phyloP scores from a whole-genome alignment of 805 yeast genomes.

The Lachancea sp. region DNA sequence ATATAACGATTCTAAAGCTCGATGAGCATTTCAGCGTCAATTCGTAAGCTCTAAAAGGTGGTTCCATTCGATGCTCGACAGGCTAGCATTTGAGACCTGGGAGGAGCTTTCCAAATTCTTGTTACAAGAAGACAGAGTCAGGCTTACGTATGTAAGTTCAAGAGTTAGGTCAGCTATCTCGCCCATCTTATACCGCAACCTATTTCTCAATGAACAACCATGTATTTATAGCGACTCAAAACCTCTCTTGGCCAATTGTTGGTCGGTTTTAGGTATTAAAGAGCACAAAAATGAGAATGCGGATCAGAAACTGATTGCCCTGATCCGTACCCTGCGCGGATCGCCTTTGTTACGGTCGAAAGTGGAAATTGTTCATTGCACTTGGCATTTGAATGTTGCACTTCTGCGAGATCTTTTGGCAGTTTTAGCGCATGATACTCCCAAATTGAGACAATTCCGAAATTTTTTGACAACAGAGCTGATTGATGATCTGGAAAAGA shows the following conservation, averaged over 20 bases:
- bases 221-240: constrained; percentile 24
- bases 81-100: constrained; percentile 21
- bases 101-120: constrained; percentile 11
- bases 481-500: constrained; percentile 10
- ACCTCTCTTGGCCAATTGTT: constrained; percentile 18
- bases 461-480: constrained; percentile 21
- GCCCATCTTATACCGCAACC: constrained; percentile 20
- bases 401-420: constrained; percentile 15
- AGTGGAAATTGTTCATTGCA: constrained; percentile 23
- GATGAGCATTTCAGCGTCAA: background rate
- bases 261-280: constrained; percentile 25
- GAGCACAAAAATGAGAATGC: constrained; percentile 6
- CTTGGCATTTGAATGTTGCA: constrained; percentile 26
- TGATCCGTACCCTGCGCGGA: constrained; percentile 19
- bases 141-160: constrained; percentile 23
- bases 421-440: constrained; percentile 13
- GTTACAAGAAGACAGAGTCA: constrained; percentile 24
- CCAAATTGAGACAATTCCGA: constrained; percentile 20
- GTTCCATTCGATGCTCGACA: constrained; percentile 17
- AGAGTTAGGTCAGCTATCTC: constrained; percentile 10
- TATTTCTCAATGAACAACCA: constrained; percentile 24
- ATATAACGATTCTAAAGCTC: background rate
- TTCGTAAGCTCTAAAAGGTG: background rate
- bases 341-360: constrained; percentile 18
- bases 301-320: constrained; percentile 14